Evolutionary conservation across 306 rosid genomes (phyloP), one percentile per base, ranked within the genome.

Genomic region (Acacia melanoxylon): DNA sequence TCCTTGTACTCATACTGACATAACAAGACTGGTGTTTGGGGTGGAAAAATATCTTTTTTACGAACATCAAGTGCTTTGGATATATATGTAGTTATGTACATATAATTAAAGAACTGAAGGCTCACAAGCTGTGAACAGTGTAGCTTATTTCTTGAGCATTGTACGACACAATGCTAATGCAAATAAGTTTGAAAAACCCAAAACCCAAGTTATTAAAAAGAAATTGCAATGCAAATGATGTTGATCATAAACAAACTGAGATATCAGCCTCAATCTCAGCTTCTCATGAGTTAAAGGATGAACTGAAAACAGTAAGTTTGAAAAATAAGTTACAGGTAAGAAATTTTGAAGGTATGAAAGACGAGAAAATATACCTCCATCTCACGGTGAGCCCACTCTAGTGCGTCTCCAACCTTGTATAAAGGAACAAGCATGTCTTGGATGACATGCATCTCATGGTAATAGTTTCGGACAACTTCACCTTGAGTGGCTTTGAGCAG

Each of bases 401-500:
- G 86, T 27, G 99, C 97, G 89, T 95, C 94, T 81, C 96, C 97
- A 9, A 95, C 97, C 91, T 92, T 93, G 91, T 92, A 90, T 44
- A 93, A 82, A 80, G 99, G 98, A 86, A 95, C 93, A 63, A 95
- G 95, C 94, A 95, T 88, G 87, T 95, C 99, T 83, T 95, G 99
- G 85, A 95, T 94, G 45, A 95, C 97, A 80, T 95, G 99, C 92
- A 87, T 92, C 66, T 95, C 98, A 40, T 95, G 99, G 89, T 95
- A 95, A 63, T 95, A 95, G 89, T 95, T 95, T 86, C 99, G 89
- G 73, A 95, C 89, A 37, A 98, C 96, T 78, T 95, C 99, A 67
- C 99, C 99, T 86, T 95, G 99, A 79, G 99, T 95, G 69, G 99
- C 99, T 89, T 95, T 95, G 74, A 95, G 97, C 63, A 95, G 87